Conservation (phyloP, 2,329 filamentous ascomycete genomes). For the Sporothrix inflata region DNA sequence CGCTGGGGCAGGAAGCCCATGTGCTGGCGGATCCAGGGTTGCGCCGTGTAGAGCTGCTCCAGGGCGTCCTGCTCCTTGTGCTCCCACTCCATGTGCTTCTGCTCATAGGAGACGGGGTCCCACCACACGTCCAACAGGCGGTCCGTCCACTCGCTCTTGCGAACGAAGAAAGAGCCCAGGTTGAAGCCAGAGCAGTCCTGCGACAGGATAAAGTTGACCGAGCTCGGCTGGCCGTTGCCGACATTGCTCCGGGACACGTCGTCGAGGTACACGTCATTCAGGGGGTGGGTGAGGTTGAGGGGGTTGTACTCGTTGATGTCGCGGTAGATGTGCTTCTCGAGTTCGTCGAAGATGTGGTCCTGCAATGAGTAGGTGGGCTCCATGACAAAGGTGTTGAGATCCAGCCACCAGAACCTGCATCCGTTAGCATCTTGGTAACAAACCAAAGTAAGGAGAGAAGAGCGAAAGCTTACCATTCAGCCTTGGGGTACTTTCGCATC, state of each 20-base stretch:
- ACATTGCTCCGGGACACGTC: slow-evolving; percentile 68
- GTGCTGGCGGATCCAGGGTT: slow-evolving; percentile 90
- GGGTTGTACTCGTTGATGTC: slow-evolving; percentile 98
- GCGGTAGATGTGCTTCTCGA: slow-evolving; percentile 77
- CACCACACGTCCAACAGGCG: slow-evolving; percentile 95
- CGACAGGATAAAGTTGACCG: slow-evolving; percentile 84
- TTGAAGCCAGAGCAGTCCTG: slow-evolving; percentile 98
- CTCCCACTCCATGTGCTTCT: slow-evolving; percentile 98
- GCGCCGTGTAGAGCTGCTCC: slow-evolving; percentile 86
- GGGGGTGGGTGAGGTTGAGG: slow-evolving; percentile 86
- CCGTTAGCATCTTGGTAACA: slow-evolving; percentile 33
- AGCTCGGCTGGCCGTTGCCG: slow-evolving; percentile 76
- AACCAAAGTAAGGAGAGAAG: neutral
- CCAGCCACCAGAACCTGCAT: slow-evolving; percentile 97
- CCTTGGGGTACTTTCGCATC: slow-evolving; percentile 90
- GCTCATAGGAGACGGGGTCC: slow-evolving; percentile 96
- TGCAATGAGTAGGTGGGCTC: slow-evolving; percentile 90
- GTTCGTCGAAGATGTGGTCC: slow-evolving; percentile 82
- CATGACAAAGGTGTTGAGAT: slow-evolving; percentile 98
- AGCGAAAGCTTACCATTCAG: slow-evolving; percentile 74
- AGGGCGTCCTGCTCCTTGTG: slow-evolving; percentile 98
- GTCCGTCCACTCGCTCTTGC: slow-evolving; percentile 85
- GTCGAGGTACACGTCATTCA: slow-evolving; percentile 75
- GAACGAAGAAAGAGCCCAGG: slow-evolving; percentile 90
- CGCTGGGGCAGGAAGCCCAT: slow-evolving; percentile 89